Evolutionary conservation across 352 stramenopile genomes (phyloP).

Genomic region (Thalassiosira allenii): DNA sequence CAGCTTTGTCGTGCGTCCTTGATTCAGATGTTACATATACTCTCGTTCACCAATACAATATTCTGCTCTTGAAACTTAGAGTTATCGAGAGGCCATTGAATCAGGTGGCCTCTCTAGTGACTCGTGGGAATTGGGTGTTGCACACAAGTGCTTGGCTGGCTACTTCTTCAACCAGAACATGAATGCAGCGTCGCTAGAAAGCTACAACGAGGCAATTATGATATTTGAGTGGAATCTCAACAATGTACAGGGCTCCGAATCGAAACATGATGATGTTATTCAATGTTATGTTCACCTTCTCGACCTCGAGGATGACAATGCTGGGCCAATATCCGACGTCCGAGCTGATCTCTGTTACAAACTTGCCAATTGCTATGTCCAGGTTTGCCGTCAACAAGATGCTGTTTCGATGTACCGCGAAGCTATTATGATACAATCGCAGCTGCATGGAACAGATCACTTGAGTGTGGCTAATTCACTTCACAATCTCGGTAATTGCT

Average conservation of each 20-base stretch:
- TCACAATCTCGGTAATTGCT: conserved; percentile 78
- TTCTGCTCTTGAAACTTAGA: conserved; percentile 28
- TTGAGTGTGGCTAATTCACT: conserved; percentile 72
- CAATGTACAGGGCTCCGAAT: conserved; percentile 28
- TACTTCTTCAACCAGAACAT: conserved; percentile 62
- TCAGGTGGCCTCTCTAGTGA: conserved; percentile 63
- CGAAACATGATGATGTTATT: conserved; percentile 54
- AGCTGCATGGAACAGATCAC: conserved; percentile 67
- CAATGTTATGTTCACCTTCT: conserved; percentile 65
- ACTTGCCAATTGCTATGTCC: conserved; percentile 68
- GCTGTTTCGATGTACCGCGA: conserved; percentile 70
- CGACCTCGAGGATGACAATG: conserved; percentile 61
- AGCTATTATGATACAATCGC: conserved; percentile 72
- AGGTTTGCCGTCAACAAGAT: conserved; percentile 40
- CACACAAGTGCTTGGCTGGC: conserved; percentile 61
- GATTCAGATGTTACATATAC: neutral
- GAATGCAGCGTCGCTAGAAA: conserved; percentile 52
- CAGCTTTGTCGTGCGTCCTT: neutral
- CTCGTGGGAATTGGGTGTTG: conserved; percentile 68
- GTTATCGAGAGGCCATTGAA: conserved; percentile 63
- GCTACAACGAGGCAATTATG: conserved; percentile 53
- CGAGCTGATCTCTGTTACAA: conserved; percentile 69
- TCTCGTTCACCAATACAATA: neutral
- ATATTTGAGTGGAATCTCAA: conserved; percentile 74
- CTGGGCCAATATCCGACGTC: conserved; percentile 59